phyloP scores from a whole-genome alignment of 2,329 filamentous ascomycete species.

The Dryadomyces quercus-mongolicae region DNA sequence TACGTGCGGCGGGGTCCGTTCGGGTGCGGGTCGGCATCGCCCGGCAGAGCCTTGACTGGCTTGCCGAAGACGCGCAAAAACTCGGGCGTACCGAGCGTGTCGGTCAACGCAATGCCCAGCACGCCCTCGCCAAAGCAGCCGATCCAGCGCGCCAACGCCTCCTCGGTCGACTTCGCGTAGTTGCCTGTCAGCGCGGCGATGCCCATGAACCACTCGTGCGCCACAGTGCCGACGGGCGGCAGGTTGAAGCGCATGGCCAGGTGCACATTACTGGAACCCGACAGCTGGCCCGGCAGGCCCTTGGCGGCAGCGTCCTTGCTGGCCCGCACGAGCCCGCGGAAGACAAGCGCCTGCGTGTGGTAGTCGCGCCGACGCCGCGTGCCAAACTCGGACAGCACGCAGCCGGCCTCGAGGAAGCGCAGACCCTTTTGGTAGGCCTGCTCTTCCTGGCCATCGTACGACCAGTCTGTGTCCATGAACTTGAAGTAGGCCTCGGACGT shows the following conservation, averaged over 20 bases:
- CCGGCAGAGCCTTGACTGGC: slow-evolving; percentile 27
- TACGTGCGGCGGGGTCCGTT: slow-evolving; percentile 38
- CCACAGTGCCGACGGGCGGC: slow-evolving; percentile 72
- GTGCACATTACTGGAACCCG: slow-evolving; percentile 92
- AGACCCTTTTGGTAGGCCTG: slow-evolving; percentile 73
- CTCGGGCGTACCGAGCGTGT: slow-evolving; percentile 86
- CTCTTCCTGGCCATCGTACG: slow-evolving; percentile 74
- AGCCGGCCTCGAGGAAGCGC: slow-evolving; percentile 66
- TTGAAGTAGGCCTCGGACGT: slow-evolving; percentile 96
- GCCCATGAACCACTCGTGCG: slow-evolving; percentile 99
- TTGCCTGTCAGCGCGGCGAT: slow-evolving; percentile 83
- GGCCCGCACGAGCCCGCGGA: slow-evolving; percentile 73
- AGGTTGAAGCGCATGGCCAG: slow-evolving; percentile 88
- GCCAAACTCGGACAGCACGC: slow-evolving; percentile 87
- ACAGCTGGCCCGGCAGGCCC: slow-evolving; percentile 59
- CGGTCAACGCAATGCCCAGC: slow-evolving; percentile 79
- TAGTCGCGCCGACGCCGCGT: slow-evolving; percentile 83
- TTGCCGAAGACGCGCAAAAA: slow-evolving; percentile 78
- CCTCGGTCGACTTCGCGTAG: slow-evolving; percentile 74
- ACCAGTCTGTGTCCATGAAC: slow-evolving; percentile 91
- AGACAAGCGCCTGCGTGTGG: slow-evolving; percentile 85
- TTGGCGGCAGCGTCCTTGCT: slow-evolving; percentile 55
- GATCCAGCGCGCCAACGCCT: slow-evolving; percentile 79
- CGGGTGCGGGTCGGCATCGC: slow-evolving; percentile 19
- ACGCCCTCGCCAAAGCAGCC: slow-evolving; percentile 78